Base-by-base conservation (phyloP, 108 stramenopile genomes). In the Cyclotella kingstonii region DNA sequence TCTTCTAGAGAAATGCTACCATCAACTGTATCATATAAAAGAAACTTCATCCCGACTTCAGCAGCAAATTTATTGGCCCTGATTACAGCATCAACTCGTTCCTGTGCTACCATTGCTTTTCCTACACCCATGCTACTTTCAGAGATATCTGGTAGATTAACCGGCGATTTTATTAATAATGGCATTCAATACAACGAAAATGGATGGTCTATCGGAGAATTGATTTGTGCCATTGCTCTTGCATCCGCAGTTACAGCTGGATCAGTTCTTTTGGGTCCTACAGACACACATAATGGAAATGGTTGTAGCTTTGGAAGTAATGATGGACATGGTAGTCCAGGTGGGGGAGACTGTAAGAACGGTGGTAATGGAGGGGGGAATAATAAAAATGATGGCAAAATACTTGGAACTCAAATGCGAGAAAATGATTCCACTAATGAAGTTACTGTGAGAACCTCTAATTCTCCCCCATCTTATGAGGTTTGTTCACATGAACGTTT, bases 381-480 rank as follows among this genome's bases (percentile, higher is more conserved):
- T 47, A 28, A 38, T 22, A 40, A 73, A 22, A 26, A 73, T 45
- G 55, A 56, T 4, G 14, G n/a, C n/a, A 56, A 25, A 17, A 42
- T 42, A 17, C 36, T 40, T 46, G 53, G 44, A n/a, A 54, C 64
- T 43, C 42, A 34, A 9, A 0, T 35, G 15, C 54, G 54, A 15
- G 53, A 65, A 21, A 45, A 45, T 3, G 64, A 65, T 11, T 28
- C 54, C 25, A 33, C 33, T 14, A 42, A 53, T 12, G 34, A 73
- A 42, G 55, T 71, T 35, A 40, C 9, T 4, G 53, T 58, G 26
- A 42, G 26, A 4, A 44, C 65, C 41, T 35, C 55, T n/a, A 54
- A 43, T 60, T 51, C 33, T 36, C 42, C 51, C 33, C 31, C 39
- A 45, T 41, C 71, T 38, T 73, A 73, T 40, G 71, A 73, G 63